A percentile compares a stretch with the other conserved stretches of the same genome.
These are phyloP conservation scores for Oryza glaberrima DNA, from an alignment of 176 grass and related monocot species.

Conservation along the genomic window DNA sequence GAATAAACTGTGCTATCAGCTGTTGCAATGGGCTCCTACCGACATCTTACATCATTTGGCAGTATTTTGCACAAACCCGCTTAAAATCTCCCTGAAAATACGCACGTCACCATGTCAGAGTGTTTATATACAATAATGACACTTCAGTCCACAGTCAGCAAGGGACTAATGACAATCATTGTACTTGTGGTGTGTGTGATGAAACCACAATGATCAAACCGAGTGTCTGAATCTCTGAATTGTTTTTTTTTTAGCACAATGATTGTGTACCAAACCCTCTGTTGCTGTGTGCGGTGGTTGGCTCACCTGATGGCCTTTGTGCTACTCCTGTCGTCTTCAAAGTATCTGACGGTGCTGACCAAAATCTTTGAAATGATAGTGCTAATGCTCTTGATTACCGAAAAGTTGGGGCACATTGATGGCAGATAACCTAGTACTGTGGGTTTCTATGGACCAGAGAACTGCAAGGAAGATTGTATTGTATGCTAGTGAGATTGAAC, in stretches of 20 bases:
- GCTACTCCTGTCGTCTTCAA: background rate
- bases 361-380: slow-evolving; percentile 10
- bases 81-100: slow-evolving; percentile 28
- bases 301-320: slow-evolving; percentile 14
- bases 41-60: slow-evolving; percentile 2
- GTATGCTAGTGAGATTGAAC: slow-evolving; percentile 8
- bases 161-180: background rate
- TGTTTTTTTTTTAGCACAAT: slow-evolving; percentile 16
- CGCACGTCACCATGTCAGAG: background rate
- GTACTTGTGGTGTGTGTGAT: background rate
- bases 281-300: background rate
- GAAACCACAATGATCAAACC: background rate
- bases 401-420: background rate
- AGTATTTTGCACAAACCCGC: background rate
- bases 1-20: slow-evolving; percentile 42
- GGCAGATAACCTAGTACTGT: background rate
- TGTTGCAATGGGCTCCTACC: background rate
- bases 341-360: background rate
- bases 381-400: background rate
- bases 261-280: background rate
- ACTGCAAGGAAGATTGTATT: background rate
- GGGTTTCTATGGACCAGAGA: background rate
- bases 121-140: slow-evolving; percentile 19
- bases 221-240: background rate
- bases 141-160: background rate